Base-by-base conservation (phyloP, 768 basidiomycete genomes). In the Tricholoma sp. region DNA sequence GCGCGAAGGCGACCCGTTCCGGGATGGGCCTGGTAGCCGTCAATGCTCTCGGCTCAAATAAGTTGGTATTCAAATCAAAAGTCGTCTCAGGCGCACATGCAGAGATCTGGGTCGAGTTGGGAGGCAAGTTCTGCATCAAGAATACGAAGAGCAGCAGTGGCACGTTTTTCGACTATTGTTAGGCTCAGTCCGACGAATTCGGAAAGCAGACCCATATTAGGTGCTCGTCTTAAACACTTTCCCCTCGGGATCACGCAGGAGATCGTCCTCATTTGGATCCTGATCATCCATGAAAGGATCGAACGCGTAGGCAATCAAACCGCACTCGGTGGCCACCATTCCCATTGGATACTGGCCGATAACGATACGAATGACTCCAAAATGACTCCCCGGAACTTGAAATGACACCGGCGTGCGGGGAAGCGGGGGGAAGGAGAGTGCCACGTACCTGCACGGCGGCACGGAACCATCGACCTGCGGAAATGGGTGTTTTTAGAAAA, bases 251-350 rank as follows among this genome's bases (percentile, higher is more conserved):
- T 83, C 79, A 64, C 89, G 84, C 39, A 88, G 69, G 31, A 74
- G 66, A 61, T 89, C 89, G 57, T 88, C 86, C 29, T 81, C 81
- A 56, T 83, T 81, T 55, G 72, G 68, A 19, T 66, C 66, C 46
- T 79, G 76, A 4, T 74, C 61, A 56, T 71, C 74, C 32, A 61
- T 7, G 5, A 64, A 55, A 1, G 86, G 86, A 63, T 89, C 84
- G 63, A 83, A 87, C 7, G 79, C 83, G 62, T 87, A 89, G 4
- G 87, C 79, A 1, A 88, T 69, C 46, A 89, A 71, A 21, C 72
- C 72, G 4, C 41, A 67, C 31, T 66, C 67, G 1, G 52, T 54
- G 12, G 61, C 54, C 2, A 63, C 59, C 27, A 69, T 56, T 12
- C 71, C 71, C 1, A 67, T 60, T 1, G 88, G 88, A 66, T 88